These are phyloP conservation scores for Lactifluus subvellereus DNA, from an alignment of 768 basidiomycete species.

Conservation along the genomic window DNA sequence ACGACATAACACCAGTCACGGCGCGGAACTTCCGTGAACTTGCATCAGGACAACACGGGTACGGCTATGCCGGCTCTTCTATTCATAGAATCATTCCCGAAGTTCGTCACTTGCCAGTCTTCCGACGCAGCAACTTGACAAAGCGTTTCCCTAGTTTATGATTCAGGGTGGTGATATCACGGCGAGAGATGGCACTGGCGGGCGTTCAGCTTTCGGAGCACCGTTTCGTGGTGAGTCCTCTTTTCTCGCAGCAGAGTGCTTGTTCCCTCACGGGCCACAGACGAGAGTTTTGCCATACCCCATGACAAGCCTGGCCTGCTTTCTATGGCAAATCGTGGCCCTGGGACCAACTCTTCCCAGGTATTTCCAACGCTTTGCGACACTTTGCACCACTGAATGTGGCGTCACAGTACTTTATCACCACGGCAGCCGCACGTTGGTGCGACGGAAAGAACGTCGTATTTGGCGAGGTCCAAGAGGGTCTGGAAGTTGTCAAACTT, in stretches of 20 bases:
- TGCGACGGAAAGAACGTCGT: slow-evolving; percentile 65
- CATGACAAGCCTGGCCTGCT: slow-evolving; percentile 63
- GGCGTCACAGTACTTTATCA: slow-evolving; percentile 63
- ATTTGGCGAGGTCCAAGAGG: slow-evolving; percentile 63
- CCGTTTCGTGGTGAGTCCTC: slow-evolving; percentile 58
- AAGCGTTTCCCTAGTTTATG: slow-evolving; percentile 51
- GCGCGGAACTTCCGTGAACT: slow-evolving; percentile 53
- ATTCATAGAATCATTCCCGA: slow-evolving; percentile 63
- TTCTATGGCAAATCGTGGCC: slow-evolving; percentile 87
- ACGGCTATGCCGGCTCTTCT: slow-evolving; percentile 41
- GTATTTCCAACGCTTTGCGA: slow-evolving; percentile 31
- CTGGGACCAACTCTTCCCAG: slow-evolving; percentile 77
- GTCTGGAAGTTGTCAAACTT: slow-evolving; percentile 56
- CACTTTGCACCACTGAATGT: not conserved
- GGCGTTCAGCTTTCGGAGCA: slow-evolving; percentile 80
- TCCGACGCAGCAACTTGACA: not conserved
- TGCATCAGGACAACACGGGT: slow-evolving; percentile 45
- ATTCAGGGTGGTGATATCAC: slow-evolving; percentile 87
- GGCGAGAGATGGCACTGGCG: slow-evolving; percentile 65
- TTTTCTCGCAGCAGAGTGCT: not conserved
- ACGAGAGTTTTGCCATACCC: slow-evolving; percentile 64
- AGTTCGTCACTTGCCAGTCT: slow-evolving; percentile 33
- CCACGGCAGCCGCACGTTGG: slow-evolving; percentile 66
- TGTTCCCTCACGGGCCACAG: slow-evolving; percentile 29
- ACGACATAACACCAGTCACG: slow-evolving; percentile 43